Evolutionary conservation across 2,329 filamentous ascomycete species (phyloP).

Genomic region (Ustulina deusta): DNA sequence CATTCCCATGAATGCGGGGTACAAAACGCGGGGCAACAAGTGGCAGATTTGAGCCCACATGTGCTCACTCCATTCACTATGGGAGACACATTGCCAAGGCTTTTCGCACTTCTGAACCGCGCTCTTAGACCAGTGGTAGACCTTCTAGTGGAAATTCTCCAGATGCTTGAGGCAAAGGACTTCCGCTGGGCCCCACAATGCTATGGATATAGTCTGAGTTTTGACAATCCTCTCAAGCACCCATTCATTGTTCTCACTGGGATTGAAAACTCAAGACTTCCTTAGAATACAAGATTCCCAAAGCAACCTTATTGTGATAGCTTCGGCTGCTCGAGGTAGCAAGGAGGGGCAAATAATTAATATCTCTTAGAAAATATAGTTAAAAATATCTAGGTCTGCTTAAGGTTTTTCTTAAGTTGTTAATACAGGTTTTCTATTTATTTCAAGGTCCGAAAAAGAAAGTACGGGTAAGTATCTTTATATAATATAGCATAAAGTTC

Average conservation of each 20-base stretch:
- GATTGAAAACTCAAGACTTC: conserved; percentile 4
- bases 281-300: conserved; percentile 12
- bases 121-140: too few species aligned
- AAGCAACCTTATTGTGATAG: conserved; percentile 12
- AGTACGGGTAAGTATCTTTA: conserved; percentile 13
- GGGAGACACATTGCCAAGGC: too few species aligned
- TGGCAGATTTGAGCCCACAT: too few species aligned
- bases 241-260: conserved; percentile 20
- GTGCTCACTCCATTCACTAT: too few species aligned
- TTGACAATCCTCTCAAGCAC: conserved; percentile 23
- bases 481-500: conserved; percentile 9
- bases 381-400: neutral
- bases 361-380: conserved; percentile 14
- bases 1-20: too few species aligned
- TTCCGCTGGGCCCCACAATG: conserved; percentile 22
- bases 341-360: too few species aligned
- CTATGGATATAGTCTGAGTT: conserved; percentile 18
- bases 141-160: conserved; percentile 16
- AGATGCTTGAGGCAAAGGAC: conserved; percentile 16
- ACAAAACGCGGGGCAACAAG: too few species aligned
- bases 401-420: neutral
- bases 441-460: neutral
- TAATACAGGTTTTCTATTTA: neutral
- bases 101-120: too few species aligned
- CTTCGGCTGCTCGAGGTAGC: conserved; percentile 19